These are phyloP conservation scores for Russula sp. DNA, from an alignment of 768 basidiomycete species.

Conservation along the genomic window DNA sequence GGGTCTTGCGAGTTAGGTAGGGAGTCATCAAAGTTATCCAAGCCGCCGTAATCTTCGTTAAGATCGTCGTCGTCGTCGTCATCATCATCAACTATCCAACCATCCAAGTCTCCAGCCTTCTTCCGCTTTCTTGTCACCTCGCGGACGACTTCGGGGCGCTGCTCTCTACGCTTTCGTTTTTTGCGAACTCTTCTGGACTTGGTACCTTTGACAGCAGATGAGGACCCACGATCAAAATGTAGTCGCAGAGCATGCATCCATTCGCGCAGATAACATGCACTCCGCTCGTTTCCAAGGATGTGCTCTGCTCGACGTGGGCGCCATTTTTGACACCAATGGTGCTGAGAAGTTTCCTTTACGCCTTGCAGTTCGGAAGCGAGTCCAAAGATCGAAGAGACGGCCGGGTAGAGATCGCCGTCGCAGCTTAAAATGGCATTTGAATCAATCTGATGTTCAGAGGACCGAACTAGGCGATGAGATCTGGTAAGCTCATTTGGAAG, in stretches of 20 bases:
- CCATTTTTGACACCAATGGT: conserved; percentile 73
- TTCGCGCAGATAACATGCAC: conserved; percentile 67
- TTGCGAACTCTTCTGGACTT: conserved; percentile 11
- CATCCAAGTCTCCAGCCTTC: conserved; percentile 22
- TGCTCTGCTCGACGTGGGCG: conserved; percentile 69
- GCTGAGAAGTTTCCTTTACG: conserved; percentile 35
- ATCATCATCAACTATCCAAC: conserved; percentile 26
- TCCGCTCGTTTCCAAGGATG: conserved; percentile 73
- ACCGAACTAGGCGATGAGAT: not conserved
- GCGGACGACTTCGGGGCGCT: conserved; percentile 28
- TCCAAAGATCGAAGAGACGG: conserved; percentile 19
- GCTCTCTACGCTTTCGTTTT: conserved; percentile 21
- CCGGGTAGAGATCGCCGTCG: conserved; percentile 19
- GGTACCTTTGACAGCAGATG: conserved; percentile 19
- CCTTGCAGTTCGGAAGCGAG: conserved; percentile 13
- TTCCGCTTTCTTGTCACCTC: conserved; percentile 28
- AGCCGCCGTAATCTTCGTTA: not conserved
- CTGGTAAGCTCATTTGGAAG: not conserved
- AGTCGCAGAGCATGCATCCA: conserved; percentile 76
- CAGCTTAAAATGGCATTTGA: conserved; percentile 6
- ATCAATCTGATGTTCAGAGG: conserved; percentile 8
- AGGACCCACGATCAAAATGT: conserved; percentile 40
- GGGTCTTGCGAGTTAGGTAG: conserved; percentile 9
- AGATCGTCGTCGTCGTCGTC: conserved; percentile 16
- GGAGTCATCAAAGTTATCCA: conserved; percentile 9